phyloP scores from a whole-genome alignment of 2,329 filamentous ascomycete genomes.

The Coleophoma crateriformis region DNA sequence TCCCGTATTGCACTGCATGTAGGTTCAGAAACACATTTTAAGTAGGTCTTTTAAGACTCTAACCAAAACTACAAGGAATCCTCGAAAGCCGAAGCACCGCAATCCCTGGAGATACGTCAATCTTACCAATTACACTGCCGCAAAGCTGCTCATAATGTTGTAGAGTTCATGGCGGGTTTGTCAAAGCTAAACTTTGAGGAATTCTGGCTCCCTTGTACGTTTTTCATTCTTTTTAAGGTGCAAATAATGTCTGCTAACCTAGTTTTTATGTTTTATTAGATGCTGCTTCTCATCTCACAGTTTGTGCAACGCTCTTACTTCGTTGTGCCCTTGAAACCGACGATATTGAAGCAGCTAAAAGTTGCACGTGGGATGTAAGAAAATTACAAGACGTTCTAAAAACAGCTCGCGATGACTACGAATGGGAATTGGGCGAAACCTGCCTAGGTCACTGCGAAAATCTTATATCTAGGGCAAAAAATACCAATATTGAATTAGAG shows the following conservation, averaged over 20 bases:
- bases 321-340: constrained; percentile 14
- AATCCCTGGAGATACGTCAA: constrained; percentile 3
- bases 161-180: constrained; percentile 16
- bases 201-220: constrained; percentile 25
- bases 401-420: constrained; percentile 16
- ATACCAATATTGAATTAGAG: not conserved
- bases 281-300: constrained; percentile 23
- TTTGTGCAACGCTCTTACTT: constrained; percentile 14
- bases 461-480: not conserved
- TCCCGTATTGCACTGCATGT: constrained; percentile 12
- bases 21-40: not conserved
- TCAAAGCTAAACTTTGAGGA: constrained; percentile 14
- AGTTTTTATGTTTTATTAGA: constrained; percentile 8
- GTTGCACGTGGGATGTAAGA: constrained; percentile 4
- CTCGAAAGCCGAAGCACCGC: constrained; percentile 1
- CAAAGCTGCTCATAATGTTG: constrained; percentile 18
- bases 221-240: not conserved
- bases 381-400: constrained; percentile 7
- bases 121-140: constrained; percentile 15
- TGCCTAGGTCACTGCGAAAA: constrained; percentile 29
- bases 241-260: not conserved
- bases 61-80: not conserved
- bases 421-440: constrained; percentile 18
- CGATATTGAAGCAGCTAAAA: constrained; percentile 3
- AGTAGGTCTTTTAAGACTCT: not conserved